Evolutionary conservation across 2,329 filamentous ascomycete genomes (phyloP).

Genomic region (Septoria petroselini): DNA sequence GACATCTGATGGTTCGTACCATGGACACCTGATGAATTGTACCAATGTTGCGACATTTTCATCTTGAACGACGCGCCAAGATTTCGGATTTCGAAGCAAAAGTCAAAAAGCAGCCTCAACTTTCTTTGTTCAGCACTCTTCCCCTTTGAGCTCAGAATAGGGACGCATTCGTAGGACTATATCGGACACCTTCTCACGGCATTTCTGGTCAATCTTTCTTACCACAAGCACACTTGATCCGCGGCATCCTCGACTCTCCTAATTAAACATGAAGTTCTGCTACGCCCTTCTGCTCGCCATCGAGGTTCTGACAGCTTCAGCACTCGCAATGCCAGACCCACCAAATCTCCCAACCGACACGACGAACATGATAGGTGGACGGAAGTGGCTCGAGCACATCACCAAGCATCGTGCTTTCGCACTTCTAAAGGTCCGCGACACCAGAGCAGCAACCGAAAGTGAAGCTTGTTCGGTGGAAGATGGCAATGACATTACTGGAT

Average conservation of each 20-base stretch:
- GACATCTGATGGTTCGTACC: constrained; percentile 25
- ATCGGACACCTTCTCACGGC: too few species aligned
- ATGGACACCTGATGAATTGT: constrained; percentile 26
- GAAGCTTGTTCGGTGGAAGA: too few species aligned
- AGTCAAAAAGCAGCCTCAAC: background rate
- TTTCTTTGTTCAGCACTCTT: constrained; percentile 2
- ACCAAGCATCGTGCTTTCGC: background rate
- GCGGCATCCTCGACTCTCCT: background rate
- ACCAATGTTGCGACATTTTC: background rate
- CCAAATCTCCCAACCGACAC: constrained; percentile 4
- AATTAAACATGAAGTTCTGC: background rate
- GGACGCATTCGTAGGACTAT: background rate
- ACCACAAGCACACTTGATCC: background rate
- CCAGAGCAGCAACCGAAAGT: too few species aligned
- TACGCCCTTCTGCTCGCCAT: background rate
- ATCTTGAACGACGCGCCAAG: too few species aligned
- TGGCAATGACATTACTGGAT: too few species aligned
- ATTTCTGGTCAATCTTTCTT: too few species aligned
- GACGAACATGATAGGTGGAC: constrained; percentile 7
- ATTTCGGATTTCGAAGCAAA: background rate
- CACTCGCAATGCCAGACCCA: constrained; percentile 1
- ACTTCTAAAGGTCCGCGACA: background rate
- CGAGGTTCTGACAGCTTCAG: background rate
- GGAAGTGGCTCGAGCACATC: background rate
- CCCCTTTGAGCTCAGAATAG: constrained; percentile 7